These are phyloP conservation scores for Annona cherimola DNA, from an alignment of 164 flowering plant genomes.

Conservation along the genomic window DNA sequence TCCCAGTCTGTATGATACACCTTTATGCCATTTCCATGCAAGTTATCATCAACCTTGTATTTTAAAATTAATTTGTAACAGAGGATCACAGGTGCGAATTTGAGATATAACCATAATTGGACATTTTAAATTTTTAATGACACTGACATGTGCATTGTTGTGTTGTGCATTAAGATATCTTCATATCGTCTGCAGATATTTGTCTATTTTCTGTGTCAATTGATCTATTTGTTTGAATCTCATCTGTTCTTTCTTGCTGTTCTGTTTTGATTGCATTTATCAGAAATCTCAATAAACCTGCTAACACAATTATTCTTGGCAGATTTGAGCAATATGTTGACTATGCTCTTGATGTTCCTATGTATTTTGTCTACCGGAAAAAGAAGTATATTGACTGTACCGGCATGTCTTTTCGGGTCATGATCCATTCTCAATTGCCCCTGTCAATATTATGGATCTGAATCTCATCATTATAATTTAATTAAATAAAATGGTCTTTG, in stretches of 20 bases:
- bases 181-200: background rate
- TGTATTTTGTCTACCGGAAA: slow-evolving; percentile 89
- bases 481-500: background rate
- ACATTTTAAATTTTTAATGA: background rate
- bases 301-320: slow-evolving; percentile 13
- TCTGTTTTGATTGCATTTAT: background rate
- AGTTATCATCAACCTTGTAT: background rate
- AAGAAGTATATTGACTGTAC: slow-evolving; percentile 90
- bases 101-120: background rate
- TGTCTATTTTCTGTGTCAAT: background rate
- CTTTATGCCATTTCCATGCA: background rate
- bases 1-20: background rate
- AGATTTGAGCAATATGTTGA: slow-evolving; percentile 98
- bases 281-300: background rate
- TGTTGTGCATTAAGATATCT: background rate
- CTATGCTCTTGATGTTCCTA: slow-evolving; percentile 97
- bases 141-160: background rate
- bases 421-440: slow-evolving; percentile 7
- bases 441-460: slow-evolving; percentile 5
- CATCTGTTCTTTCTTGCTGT: background rate
- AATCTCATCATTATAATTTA: background rate
- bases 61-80: no score
- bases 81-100: no score
- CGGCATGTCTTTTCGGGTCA: slow-evolving; percentile 95
- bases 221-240: background rate